Conservation (phyloP, 176 grass and related monocot species). For the Carex scoparia region DNA sequence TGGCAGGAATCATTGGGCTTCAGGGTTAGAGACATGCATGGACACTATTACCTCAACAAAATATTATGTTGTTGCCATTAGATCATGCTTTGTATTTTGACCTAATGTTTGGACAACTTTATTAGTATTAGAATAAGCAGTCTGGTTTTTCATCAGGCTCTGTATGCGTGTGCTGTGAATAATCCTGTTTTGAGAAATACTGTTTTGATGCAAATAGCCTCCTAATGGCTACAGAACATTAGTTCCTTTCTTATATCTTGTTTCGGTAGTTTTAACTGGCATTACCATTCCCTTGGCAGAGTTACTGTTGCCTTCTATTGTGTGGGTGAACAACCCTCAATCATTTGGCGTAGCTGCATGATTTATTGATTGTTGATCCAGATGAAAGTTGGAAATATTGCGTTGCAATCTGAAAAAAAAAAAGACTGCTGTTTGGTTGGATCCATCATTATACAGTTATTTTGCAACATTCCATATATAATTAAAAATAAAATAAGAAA, state of each 20-base stretch:
- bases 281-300: background rate
- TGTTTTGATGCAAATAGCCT: conserved; percentile 2
- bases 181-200: conserved; percentile 11
- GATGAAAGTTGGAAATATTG: background rate
- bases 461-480: background rate
- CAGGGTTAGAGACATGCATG: conserved; percentile 44
- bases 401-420: background rate
- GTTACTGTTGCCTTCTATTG: background rate
- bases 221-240: background rate
- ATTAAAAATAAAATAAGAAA: conserved; percentile 26
- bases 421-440: background rate
- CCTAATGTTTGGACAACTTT: background rate
- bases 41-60: background rate
- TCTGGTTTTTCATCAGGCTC: conserved; percentile 26
- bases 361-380: background rate
- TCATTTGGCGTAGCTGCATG: background rate
- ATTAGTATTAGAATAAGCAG: background rate
- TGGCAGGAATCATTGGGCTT: conserved; percentile 71
- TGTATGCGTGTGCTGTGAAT: conserved; percentile 22
- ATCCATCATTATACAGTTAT: no score
- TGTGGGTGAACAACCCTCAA: no score
- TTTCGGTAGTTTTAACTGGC: background rate
- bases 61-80: background rate
- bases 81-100: background rate
- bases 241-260: background rate